Base-by-base conservation (phyloP, 2,329 filamentous ascomycete species). In the Cephalotrichum gorgonifer region DNA sequence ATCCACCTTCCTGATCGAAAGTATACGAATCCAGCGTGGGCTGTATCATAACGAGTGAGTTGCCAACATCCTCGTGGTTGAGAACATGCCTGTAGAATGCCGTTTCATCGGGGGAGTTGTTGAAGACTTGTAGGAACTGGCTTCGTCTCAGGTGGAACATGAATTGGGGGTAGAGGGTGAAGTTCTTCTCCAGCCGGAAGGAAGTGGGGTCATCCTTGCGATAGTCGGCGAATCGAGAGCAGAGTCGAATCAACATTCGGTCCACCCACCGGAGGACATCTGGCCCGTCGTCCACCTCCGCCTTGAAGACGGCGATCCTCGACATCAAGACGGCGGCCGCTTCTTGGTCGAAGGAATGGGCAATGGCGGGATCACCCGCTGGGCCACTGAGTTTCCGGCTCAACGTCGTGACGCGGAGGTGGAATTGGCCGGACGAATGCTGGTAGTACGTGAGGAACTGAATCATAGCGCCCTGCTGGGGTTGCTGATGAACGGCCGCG, bases 371-470 rank as follows among this genome's bases (percentile, higher is more conserved):
- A 63, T 98, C 93, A 33, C 93, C 93, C 42, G 90, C 88, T 12
- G 93, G 93, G 3, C 93, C 90, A 62, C 89, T 95, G 50, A 98
- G 74, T 60, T 90, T 91, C 51, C 91, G 81, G 6, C 89, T 87
- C 54, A 97, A 85, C 1, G 93, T 98, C 1, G 93, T 97, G 26
- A 98, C 93, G 50, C 93, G 84, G 31, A 98, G 79, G 62, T 98
- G 93, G 67, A 91, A 98, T 62, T 97, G 88, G 20, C 93, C 93
- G 33, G 88, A 94, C 4, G 91, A 90, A 67, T 98, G 90, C 64
- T 98, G 93, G 64, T 98, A 98, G 71, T 97, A 96, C 43, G 93
- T 98, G 58, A 98, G 73, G 70, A 98, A 97, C 62, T 98, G 93
- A 70, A 98, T 91, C 78, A 97, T 88, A 50, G 88, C 93, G 67